Percentiles rank a stretch among this genome's conserved stretches.
Conservation (phyloP, 768 basidiomycete species). For the Mycena galericulata region DNA sequence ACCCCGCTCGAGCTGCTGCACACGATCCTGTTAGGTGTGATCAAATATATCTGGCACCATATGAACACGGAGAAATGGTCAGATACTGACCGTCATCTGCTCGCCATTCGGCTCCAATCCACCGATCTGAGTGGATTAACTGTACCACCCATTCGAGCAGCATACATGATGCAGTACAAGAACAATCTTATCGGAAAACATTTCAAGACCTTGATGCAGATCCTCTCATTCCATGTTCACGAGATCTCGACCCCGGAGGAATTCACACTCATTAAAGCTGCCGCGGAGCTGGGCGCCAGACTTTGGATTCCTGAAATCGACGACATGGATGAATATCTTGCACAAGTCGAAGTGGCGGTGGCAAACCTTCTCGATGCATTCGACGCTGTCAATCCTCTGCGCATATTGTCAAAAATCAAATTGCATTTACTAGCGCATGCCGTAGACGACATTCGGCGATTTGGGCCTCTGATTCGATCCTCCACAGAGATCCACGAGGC, state of each 20-base stretch:
- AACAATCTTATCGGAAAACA: too few species aligned
- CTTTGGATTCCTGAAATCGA: conserved; percentile 33
- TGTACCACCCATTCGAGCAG: too few species aligned
- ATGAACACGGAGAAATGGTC: conserved; percentile 11
- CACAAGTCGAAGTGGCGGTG: background rate
- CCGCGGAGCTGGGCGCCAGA: conserved; percentile 31
- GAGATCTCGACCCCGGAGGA: conserved; percentile 5
- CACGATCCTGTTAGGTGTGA: too few species aligned
- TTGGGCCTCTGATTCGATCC: conserved; percentile 48
- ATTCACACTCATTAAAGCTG: conserved; percentile 28
- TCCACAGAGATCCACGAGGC: conserved; percentile 54
- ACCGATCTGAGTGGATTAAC: conserved; percentile 9
- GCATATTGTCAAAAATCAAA: conserved; percentile 47
- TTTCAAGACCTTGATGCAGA: conserved; percentile 39
- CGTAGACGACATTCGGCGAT: conserved; percentile 41
- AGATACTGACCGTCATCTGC: conserved; percentile 8
- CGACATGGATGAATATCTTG: conserved; percentile 31
- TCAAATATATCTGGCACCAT: too few species aligned
- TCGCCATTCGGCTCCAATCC: conserved; percentile 32
- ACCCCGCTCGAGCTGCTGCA: too few species aligned
- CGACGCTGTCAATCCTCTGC: conserved; percentile 37
- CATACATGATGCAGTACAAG: too few species aligned
- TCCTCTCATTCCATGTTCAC: conserved; percentile 23
- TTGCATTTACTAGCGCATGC: conserved; percentile 49
- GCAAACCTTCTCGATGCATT: conserved; percentile 37